These are phyloP conservation scores for Tulasnella sp. DNA, from an alignment of 768 basidiomycete species.

Conservation along the genomic window DNA sequence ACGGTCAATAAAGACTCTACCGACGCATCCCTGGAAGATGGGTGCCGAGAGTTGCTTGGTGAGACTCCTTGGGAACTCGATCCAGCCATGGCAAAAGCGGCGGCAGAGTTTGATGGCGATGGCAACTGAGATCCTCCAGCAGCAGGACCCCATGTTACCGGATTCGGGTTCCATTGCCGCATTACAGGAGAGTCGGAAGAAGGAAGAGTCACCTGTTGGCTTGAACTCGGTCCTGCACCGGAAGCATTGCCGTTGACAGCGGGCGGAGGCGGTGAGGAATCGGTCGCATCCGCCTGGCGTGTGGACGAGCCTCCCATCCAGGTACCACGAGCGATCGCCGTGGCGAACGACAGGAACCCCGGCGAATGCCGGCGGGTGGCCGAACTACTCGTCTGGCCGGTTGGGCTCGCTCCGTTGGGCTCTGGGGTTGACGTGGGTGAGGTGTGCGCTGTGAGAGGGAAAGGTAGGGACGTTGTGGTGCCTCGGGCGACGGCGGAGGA, in stretches of 20 bases:
- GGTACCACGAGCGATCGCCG: slow-evolving; percentile 11
- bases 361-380: slow-evolving; percentile 6
- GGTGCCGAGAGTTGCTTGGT: slow-evolving; percentile 7
- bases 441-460: slow-evolving; percentile 13
- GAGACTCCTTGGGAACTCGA: slow-evolving; percentile 10
- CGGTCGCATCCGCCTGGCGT: background rate
- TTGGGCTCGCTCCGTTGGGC: background rate
- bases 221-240: background rate
- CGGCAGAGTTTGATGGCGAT: slow-evolving; percentile 32
- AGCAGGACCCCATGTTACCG: background rate
- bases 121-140: slow-evolving; percentile 27
- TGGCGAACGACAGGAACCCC: slow-evolving; percentile 12
- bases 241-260: slow-evolving; percentile 8
- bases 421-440: background rate
- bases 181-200: slow-evolving; percentile 2
- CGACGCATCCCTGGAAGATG: slow-evolving; percentile 8
- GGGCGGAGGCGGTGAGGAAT: background rate
- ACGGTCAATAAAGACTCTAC: background rate
- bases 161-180: slow-evolving; percentile 15
- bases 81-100: slow-evolving; percentile 26
- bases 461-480: background rate
- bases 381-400: background rate
- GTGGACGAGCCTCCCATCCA: slow-evolving; percentile 17
- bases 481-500: background rate
- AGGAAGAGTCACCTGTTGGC: background rate